Evolutionary conservation across 2,329 filamentous ascomycete species (phyloP).

Genomic region (Daldinia eschscholtzii): DNA sequence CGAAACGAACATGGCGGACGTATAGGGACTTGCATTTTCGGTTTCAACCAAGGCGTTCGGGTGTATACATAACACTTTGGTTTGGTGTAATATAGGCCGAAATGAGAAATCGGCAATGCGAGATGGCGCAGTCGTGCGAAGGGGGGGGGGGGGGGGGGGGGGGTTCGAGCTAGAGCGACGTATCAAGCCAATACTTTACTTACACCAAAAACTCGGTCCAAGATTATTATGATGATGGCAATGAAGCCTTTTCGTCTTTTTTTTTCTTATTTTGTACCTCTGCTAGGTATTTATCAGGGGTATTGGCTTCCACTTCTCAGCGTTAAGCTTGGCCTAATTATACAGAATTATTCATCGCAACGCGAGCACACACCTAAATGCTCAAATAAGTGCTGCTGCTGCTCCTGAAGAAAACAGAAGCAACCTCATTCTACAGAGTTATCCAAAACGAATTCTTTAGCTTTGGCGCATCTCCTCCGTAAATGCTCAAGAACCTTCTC

Average conservation of each 20-base stretch:
- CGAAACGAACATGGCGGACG: constrained; percentile 21
- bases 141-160: neutral
- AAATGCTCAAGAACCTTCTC: constrained; percentile 39
- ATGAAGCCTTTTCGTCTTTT: constrained; percentile 22
- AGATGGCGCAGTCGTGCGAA: constrained; percentile 9
- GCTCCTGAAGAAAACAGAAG: constrained; percentile 13
- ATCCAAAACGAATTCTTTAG: constrained; percentile 31
- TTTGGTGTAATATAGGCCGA: constrained; percentile 25
- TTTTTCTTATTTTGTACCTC: constrained; percentile 1
- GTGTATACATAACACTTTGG: constrained; percentile 29
- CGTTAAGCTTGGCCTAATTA: constrained; percentile 23
- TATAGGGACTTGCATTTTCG: constrained; percentile 34
- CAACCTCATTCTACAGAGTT: constrained; percentile 25
- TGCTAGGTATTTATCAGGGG: constrained; percentile 3
- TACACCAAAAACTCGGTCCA: constrained; percentile 6
- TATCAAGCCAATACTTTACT: constrained; percentile 8
- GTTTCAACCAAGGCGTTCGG: constrained; percentile 38
- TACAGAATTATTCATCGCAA: constrained; percentile 32
- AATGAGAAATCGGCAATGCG: constrained; percentile 9
- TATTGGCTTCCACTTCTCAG: constrained; percentile 4
- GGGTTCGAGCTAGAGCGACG: constrained; percentile 13
- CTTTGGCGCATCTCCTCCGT: constrained; percentile 29
- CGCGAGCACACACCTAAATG: constrained; percentile 21
- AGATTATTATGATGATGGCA: constrained; percentile 3
- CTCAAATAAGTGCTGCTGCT: constrained; percentile 2